These are phyloP conservation scores for Talaromyces verruculosus DNA, from an alignment of 2,329 filamentous ascomycete genomes.

Conservation along the genomic window DNA sequence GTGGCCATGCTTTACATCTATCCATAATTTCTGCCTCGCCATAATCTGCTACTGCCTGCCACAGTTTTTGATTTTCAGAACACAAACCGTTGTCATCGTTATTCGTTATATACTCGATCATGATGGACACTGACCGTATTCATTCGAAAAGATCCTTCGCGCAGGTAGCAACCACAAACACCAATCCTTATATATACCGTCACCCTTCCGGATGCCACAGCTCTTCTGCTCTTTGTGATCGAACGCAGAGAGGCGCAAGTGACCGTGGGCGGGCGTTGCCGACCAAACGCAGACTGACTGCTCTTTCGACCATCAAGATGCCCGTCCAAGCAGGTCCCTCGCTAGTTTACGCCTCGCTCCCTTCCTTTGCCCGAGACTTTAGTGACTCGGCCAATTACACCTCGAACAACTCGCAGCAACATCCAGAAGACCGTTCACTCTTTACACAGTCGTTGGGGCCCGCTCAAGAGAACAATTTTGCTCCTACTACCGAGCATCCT, in stretches of 20 bases:
- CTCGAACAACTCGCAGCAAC: slow-evolving; percentile 25
- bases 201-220: slow-evolving; percentile 32
- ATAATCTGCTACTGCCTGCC: background rate
- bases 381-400: slow-evolving; percentile 36
- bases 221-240: slow-evolving; percentile 28
- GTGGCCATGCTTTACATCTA: slow-evolving; percentile 1
- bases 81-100: slow-evolving; percentile 20
- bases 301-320: slow-evolving; percentile 32
- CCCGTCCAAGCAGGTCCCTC: slow-evolving; percentile 43
- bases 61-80: slow-evolving; percentile 26
- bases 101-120: slow-evolving; percentile 6
- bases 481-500: slow-evolving; percentile 11
- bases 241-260: slow-evolving; percentile 28
- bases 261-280: slow-evolving; percentile 31
- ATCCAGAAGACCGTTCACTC: slow-evolving; percentile 30
- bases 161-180: slow-evolving; percentile 40
- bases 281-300: slow-evolving; percentile 33
- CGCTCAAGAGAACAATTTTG: slow-evolving; percentile 13
- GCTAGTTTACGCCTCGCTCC: slow-evolving; percentile 48
- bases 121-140: slow-evolving; percentile 31
- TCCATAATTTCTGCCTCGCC: background rate
- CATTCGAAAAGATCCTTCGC: slow-evolving; percentile 41
- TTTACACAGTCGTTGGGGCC: slow-evolving; percentile 16
- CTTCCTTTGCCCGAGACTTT: slow-evolving; percentile 56
- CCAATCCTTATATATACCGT: slow-evolving; percentile 28